Evolutionary conservation across 169 alveolate genomes (phyloP), one percentile per base, ranked within the genome.

Genomic region (Plasmodium ovale): DNA sequence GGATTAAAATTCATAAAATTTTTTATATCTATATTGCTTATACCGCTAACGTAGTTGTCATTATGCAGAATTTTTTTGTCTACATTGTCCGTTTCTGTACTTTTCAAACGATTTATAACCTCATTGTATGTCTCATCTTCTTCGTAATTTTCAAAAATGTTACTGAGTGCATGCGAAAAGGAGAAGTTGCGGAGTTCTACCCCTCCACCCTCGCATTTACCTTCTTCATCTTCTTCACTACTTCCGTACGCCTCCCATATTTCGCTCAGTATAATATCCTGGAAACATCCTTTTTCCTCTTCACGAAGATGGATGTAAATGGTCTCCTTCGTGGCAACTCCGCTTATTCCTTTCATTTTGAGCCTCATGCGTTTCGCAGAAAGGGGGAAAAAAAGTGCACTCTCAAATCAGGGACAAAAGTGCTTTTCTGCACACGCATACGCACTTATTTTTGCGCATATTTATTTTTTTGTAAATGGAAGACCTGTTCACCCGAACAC

Each of bases 1-100:
- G 88, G 88, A 31, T 74, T 64, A 25, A 74, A 74, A 21, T 39
- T 74, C 88, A 74, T 74, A 49, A 42, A 74, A 29, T 74, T 47
- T 64, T 74, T 74, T 39, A 74, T 74, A 49, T 74, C 73, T 21
- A 74, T 29, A 42, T 14, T 9, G 16, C 33, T 19, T 4, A 47
- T 67, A 19, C 88, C 88, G 51, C 88, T 74, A n/a, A 42, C 25
- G 12, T 59, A 74, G 35, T 74, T 74, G 23, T 29, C 12, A 44
- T 74, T 74, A 12, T 53, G 42, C 51, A 59, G 47, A 44, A 74
- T 64, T 19, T 59, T 74, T 23, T 47, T 62, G 19, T 33, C 49
- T 21, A 53, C 35, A 59, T 74, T 44, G 14, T 39, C 27, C 4
- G 25, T 64, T 59, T 74, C 88, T 29, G 27, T 74, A 5, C 37